Base-by-base conservation (phyloP, 257 asterid genomes). In the Cordia subcordata region DNA sequence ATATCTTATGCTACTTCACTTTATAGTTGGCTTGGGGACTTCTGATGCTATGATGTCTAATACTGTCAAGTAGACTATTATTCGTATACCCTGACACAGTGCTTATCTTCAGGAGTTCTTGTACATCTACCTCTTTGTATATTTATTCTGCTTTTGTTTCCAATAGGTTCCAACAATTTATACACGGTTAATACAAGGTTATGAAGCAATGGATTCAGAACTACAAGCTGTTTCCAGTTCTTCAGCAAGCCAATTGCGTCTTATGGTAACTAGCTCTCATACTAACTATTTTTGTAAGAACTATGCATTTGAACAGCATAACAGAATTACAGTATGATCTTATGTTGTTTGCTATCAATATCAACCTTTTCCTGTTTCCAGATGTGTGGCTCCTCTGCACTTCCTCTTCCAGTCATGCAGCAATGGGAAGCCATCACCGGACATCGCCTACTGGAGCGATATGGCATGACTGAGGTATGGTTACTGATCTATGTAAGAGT, bases 381-480 rank as follows among this genome's bases (percentile, higher is more conserved):
- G 98, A 92, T 92, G 98, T 88, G 94, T 76, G 98, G 98, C 69
- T 92, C 98, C 56, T 92, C 98, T 57, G 98, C 98, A 64, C 94
- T 92, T 57, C 98, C 98, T 50, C 93, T 88, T 69, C 98, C 98
- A 8, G 77, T 86, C 63, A 92, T 92, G 98, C 94, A 92, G 77
- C 86, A 75, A 67, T 92, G 98, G 98, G 95, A 92, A 79, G 62
- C 82, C 53, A 84, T 92, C 79, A 92, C 96, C 0, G 93, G 95
- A 22, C 98, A 92, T 72, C 68, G 76, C 44, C 87, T 92, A 57
- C 79, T 88, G 53, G 98, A 92, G 74, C 87, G 98, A 55, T 92
- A 92, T 44, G 98, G 98, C 79, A 92, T 92, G 98, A 88, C 98
- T 35, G 98, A 92, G 93, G 98, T 92, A 53, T 35, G 69, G 64